Base-by-base conservation (phyloP, 2,329 filamentous ascomycete species). In the Allantophomopsis lycopodina region DNA sequence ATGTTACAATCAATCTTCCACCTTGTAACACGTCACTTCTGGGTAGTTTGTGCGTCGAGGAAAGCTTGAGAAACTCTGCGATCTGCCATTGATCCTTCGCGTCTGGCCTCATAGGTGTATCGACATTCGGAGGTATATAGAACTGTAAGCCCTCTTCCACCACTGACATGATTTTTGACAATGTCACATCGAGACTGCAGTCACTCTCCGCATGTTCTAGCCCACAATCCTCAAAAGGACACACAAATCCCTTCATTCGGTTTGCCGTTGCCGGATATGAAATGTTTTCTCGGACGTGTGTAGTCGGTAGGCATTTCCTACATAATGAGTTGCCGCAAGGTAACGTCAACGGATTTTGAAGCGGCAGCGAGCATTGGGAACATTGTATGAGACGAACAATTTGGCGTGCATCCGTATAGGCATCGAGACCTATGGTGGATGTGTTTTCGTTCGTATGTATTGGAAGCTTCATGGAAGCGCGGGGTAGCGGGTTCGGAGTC, bases 261-360 rank as follows among this genome's bases (percentile, higher is more conserved):
- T 73, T 75, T 6, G 76, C 71, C 1, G 69, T 69, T 13, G 75
- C 76, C 1, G 85, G 86, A 40, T 89, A 94, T 2, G 84, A 81
- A 42, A 94, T 83, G 44, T 84, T 76, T 36, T 65, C 64, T 35
- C 86, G 73, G 13, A 67, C 57, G 50, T 79, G 72, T 2, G 76
- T 61, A 36, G 72, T 60, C 2, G 87, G 87, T 2, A 94, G 60
- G 58, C 88, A 95, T 37, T 59, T 57, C 51, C 71, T 76, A 61
- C 88, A 95, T 10, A 94, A 59, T 10, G 79, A 79, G 52, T 80
- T 75, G 20, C 87, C 86, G 55, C 88, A 95, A 5, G 87, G 86
- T 4, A 94, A 63, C 0, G 83, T 83, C 41, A 86, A 68, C 5
- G 87, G 83, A 7, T 74, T 66, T 35, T 61, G 66, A 21, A 91